Evolutionary conservation across 345 rosid genomes (phyloP).

Genomic region (Isatis tinctoria): DNA sequence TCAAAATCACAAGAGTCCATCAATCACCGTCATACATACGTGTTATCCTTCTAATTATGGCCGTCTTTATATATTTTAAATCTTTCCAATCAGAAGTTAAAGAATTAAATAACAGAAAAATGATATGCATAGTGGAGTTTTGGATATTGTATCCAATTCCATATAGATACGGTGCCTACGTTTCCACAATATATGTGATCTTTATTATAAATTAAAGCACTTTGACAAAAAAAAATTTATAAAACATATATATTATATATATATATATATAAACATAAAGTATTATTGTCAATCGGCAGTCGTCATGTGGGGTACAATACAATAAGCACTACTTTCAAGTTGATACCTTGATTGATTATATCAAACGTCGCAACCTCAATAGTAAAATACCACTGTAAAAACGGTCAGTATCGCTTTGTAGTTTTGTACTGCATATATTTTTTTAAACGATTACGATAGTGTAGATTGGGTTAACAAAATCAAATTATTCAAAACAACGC

Average conservation of each 20-base stretch:
- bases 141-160: slow-evolving; percentile 20
- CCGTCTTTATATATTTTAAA: background rate
- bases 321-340: slow-evolving; percentile 25
- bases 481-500: background rate
- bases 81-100: background rate
- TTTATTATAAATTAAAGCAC: background rate
- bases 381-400: background rate
- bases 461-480: background rate
- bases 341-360: slow-evolving; percentile 1
- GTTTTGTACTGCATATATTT: background rate
- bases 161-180: slow-evolving; percentile 20
- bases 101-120: background rate
- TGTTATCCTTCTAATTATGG: slow-evolving; percentile 13
- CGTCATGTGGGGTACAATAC: slow-evolving; percentile 27
- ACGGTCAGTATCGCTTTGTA: background rate
- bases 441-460: background rate
- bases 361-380: slow-evolving; percentile 15
- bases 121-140: slow-evolving; percentile 14
- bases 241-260: background rate
- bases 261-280: background rate
- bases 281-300: slow-evolving; percentile 8
- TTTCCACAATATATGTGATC: slow-evolving; percentile 8
- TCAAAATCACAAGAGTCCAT: background rate
- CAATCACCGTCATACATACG: slow-evolving; percentile 25
- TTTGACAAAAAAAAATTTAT: background rate